Evolutionary conservation across 1,284 basidiomycete genomes (phyloP).

Genomic region (Leucoagaricus sp.): DNA sequence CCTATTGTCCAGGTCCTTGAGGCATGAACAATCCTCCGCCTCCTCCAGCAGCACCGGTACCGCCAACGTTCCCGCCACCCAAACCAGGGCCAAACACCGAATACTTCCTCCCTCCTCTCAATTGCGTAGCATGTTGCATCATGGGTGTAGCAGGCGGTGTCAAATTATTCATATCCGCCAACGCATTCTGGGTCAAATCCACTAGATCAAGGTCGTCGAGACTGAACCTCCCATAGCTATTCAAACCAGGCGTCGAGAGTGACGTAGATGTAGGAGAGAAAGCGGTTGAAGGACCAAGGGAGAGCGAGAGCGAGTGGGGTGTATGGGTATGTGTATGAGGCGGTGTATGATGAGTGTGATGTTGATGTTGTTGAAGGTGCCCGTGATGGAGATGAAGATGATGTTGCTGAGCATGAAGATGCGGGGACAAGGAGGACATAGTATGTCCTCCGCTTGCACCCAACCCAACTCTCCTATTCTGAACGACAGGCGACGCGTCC

Average conservation of each 20-base stretch:
- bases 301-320: neutral
- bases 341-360: neutral
- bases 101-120: constrained; percentile 26
- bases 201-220: constrained; percentile 57
- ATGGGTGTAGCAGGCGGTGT: constrained; percentile 68
- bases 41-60: constrained; percentile 3
- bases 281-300: neutral
- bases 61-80: constrained; percentile 11
- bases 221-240: constrained; percentile 32
- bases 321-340: constrained; percentile 8
- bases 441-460: too few species aligned
- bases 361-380: neutral
- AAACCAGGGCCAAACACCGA: constrained; percentile 34
- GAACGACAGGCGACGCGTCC: constrained; percentile 39
- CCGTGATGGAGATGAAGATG: neutral
- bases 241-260: neutral
- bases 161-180: constrained; percentile 26
- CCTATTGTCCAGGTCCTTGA: neutral
- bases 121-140: constrained; percentile 39
- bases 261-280: neutral
- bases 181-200: constrained; percentile 43
- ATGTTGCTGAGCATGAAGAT: constrained; percentile 1
- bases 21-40: constrained; percentile 5
- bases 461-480: constrained; percentile 48
- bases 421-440: too few species aligned